Conservation (phyloP, 1,284 basidiomycete genomes). For the Ustilago crameri region DNA sequence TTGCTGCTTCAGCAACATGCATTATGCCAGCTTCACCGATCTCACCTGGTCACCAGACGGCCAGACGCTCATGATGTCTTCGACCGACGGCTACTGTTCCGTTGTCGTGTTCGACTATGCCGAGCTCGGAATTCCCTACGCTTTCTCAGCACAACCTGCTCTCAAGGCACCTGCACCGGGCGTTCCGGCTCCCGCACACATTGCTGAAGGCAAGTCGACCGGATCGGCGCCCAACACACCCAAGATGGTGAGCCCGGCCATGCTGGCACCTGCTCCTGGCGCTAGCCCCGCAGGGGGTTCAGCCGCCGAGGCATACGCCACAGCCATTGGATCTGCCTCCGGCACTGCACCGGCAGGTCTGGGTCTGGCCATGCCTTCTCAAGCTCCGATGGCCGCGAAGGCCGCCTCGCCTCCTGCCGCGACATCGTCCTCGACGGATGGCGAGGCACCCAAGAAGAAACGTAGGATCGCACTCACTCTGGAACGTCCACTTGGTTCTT, state of each 20-base stretch:
- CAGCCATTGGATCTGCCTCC: slow-evolving; percentile 16
- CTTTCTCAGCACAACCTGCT: slow-evolving; percentile 51
- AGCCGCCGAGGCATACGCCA: slow-evolving; percentile 36
- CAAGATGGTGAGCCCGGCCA: slow-evolving; percentile 26
- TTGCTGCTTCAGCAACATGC: slow-evolving; percentile 90
- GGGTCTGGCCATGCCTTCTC: slow-evolving; percentile 34
- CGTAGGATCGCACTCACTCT: slow-evolving; percentile 82
- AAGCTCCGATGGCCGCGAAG: not conserved
- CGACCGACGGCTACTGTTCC: slow-evolving; percentile 96
- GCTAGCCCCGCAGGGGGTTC: slow-evolving; percentile 11
- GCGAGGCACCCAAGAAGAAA: slow-evolving; percentile 85
- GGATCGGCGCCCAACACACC: slow-evolving; percentile 31
- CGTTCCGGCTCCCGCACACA: slow-evolving; percentile 30
- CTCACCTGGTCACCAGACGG: slow-evolving; percentile 96
- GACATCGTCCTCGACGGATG: slow-evolving; percentile 56
- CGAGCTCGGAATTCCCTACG: slow-evolving; percentile 79
- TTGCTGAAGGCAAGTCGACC: slow-evolving; percentile 33
- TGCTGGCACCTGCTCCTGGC: slow-evolving; percentile 20
- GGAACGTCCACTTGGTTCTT: slow-evolving; percentile 56
- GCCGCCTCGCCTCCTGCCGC: slow-evolving; percentile 57
- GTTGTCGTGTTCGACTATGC: slow-evolving; percentile 81
- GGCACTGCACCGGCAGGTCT: slow-evolving; percentile 51
- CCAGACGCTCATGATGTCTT: slow-evolving; percentile 88
- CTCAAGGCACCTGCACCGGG: slow-evolving; percentile 36
- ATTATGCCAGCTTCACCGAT: slow-evolving; percentile 98